A percentile compares a stretch with the other conserved stretches of the same genome.
These are phyloP conservation scores for Fusarium ambrosium DNA, from an alignment of 2,329 filamentous ascomycete species.

Conservation along the genomic window DNA sequence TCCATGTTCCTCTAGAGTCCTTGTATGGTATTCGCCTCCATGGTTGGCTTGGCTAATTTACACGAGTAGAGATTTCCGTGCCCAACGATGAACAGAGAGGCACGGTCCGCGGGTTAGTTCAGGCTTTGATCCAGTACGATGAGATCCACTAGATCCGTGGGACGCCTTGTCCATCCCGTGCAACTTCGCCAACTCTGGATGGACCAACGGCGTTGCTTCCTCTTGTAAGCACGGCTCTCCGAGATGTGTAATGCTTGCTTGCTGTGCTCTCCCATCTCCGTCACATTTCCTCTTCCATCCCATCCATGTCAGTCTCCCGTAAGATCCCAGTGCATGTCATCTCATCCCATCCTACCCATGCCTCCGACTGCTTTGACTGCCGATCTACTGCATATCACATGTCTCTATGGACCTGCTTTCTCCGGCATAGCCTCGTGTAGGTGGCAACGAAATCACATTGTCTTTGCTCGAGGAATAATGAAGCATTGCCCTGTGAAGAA, in stretches of 20 bases:
- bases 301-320: constrained; percentile 27
- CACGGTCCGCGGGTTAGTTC: constrained; percentile 22
- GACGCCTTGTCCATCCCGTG: neutral
- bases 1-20: neutral
- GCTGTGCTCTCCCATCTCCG: constrained; percentile 7
- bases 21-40: neutral
- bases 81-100: constrained; percentile 5
- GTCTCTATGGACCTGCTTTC: neutral
- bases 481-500: neutral
- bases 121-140: neutral
- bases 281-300: constrained; percentile 24
- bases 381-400: neutral
- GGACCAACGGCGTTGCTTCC: constrained; percentile 20
- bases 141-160: constrained; percentile 3
- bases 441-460: neutral
- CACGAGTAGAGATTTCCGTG: neutral
- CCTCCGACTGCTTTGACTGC: constrained; percentile 1
- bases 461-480: neutral
- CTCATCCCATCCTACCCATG: constrained; percentile 17
- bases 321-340: constrained; percentile 31
- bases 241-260: constrained; percentile 7
- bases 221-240: constrained; percentile 9
- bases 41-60: neutral
- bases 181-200: constrained; percentile 9
- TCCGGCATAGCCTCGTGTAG: neutral